phyloP scores from a whole-genome alignment of 208 protist species.

The Acanthamoeba lenticulata region DNA sequence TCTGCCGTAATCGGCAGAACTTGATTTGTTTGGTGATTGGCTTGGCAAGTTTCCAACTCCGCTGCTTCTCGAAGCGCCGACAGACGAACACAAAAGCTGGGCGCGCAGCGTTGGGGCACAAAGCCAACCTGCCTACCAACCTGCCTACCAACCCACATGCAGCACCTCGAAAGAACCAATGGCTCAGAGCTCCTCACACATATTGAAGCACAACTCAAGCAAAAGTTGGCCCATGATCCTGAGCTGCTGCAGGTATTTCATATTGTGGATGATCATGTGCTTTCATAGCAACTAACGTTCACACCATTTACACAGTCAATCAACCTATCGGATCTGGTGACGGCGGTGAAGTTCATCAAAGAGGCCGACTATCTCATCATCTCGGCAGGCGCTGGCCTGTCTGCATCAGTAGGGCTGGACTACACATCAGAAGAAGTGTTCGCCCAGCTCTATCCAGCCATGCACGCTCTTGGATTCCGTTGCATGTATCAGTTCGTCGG shows the following conservation, averaged over 20 bases:
- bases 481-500: constrained; percentile 42
- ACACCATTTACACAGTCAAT: neutral
- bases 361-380: constrained; percentile 41
- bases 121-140: no score
- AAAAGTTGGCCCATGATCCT: no score
- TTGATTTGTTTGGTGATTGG: no score
- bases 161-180: no score
- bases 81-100: neutral
- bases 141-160: neutral
- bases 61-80: neutral
- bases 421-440: neutral
- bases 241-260: no score
- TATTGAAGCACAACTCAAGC: no score
- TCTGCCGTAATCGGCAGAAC: no score
- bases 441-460: neutral
- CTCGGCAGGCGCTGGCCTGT: constrained; percentile 10
- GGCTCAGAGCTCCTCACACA: no score
- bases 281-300: neutral
- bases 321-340: neutral
- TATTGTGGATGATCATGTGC: no score
- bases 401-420: neutral
- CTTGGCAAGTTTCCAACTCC: neutral
- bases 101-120: no score
- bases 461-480: neutral
- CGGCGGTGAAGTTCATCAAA: neutral